Conservation (phyloP, 31 red algal species). For the Bonnemaisonia californica region DNA sequence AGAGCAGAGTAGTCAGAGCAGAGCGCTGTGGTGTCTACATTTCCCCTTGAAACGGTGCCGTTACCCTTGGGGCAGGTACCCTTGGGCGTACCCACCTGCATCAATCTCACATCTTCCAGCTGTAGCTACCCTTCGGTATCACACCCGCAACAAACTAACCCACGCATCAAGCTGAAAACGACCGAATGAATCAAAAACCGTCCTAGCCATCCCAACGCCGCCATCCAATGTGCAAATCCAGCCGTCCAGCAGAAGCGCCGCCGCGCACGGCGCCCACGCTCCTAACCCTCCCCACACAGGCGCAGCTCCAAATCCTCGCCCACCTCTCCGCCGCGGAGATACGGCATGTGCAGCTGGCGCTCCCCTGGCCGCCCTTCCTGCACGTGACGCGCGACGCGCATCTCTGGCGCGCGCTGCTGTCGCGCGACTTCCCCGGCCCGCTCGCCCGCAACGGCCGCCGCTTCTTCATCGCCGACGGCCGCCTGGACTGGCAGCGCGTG, state of each 20-base stretch:
- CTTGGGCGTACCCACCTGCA: no score
- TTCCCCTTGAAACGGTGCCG: no score
- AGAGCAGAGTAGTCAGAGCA: no score
- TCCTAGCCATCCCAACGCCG: no score
- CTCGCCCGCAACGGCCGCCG: conserved; percentile 19
- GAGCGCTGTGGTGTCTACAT: no score
- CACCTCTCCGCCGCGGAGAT: conserved; percentile 47
- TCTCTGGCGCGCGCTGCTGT: conserved; percentile 49
- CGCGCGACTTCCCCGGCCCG: conserved; percentile 27
- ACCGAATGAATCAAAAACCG: no score
- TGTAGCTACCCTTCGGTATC: no score
- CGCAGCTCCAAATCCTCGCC: conserved; percentile 38
- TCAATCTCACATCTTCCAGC: no score
- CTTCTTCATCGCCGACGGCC: conserved; percentile 38
- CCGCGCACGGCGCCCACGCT: neutral
- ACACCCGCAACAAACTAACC: no score
- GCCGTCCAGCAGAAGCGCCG: neutral
- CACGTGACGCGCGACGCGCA: conserved; percentile 50
- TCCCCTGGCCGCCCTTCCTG: conserved; percentile 23
- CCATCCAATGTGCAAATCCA: neutral
- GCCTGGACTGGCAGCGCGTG: conserved; percentile 42
- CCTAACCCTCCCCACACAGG: conserved; percentile 41
- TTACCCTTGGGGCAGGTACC: no score
- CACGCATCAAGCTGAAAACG: no score
- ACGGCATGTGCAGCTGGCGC: conserved; percentile 34